Evolutionary conservation across 2,329 filamentous ascomycete species (phyloP).

Genomic region (Epichloe sibirici): DNA sequence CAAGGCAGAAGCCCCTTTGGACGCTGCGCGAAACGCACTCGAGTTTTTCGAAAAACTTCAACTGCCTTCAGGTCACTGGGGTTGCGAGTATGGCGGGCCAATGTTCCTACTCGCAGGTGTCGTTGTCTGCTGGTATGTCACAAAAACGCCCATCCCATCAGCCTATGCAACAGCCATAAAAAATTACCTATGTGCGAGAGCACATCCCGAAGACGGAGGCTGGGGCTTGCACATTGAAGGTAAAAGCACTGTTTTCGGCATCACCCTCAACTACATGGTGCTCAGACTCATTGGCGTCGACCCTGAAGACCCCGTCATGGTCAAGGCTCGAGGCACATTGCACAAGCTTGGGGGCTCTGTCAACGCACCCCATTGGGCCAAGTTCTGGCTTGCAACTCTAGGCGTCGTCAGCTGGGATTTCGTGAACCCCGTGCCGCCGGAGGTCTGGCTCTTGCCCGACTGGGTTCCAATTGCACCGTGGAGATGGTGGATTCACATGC

Average conservation of each 20-base stretch:
- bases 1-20: constrained; percentile 57
- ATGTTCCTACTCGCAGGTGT: constrained; percentile 89
- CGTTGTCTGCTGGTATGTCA: constrained; percentile 78
- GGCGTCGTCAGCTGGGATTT: constrained; percentile 81
- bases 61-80: constrained; percentile 84
- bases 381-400: constrained; percentile 83
- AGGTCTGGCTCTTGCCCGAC: constrained; percentile 85
- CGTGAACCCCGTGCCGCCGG: constrained; percentile 87
- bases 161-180: constrained; percentile 79
- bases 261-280: constrained; percentile 72
- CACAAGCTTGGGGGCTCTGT: constrained; percentile 78
- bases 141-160: constrained; percentile 71
- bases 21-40: constrained; percentile 72
- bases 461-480: constrained; percentile 84
- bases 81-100: constrained; percentile 91
- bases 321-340: constrained; percentile 69
- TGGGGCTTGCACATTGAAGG: constrained; percentile 96
- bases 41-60: constrained; percentile 85
- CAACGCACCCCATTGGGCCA: constrained; percentile 86
- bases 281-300: constrained; percentile 73
- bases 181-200: constrained; percentile 79
- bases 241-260: constrained; percentile 85
- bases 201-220: constrained; percentile 79
- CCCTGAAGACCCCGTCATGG: constrained; percentile 72
- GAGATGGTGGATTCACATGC: constrained; percentile 98